phyloP scores from a whole-genome alignment of 495 filamentous ascomycete species.

The Lepraria neglecta region DNA sequence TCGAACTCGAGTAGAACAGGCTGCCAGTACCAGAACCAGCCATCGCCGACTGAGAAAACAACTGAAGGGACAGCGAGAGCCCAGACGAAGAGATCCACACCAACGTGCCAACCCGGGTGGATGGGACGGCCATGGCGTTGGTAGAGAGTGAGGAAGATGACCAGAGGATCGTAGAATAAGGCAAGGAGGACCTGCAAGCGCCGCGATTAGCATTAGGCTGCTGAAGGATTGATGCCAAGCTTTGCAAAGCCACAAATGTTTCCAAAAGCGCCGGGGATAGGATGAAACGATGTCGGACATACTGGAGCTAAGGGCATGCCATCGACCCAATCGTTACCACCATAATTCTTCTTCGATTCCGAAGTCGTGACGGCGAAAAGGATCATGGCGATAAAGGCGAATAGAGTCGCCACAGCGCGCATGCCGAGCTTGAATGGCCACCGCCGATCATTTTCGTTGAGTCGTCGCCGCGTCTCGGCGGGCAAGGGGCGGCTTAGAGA shows the following conservation, averaged over 20 bases:
- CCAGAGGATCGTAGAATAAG: conserved; percentile 25
- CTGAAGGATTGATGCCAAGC: not conserved
- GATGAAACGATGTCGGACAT: conserved; percentile 11
- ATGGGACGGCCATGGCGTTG: conserved; percentile 21
- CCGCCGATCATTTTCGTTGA: conserved; percentile 22
- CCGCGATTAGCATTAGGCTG: not conserved
- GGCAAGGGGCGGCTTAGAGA: conserved; percentile 12
- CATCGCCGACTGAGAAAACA: conserved; percentile 26
- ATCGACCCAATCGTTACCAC: conserved; percentile 28
- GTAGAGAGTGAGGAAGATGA: conserved; percentile 23
- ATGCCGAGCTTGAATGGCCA: conserved; percentile 26
- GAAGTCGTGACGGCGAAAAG: conserved; percentile 25
- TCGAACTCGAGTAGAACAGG: conserved; percentile 20
- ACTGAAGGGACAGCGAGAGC: conserved; percentile 25
- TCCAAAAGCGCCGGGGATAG: not conserved
- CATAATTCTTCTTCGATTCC: conserved; percentile 18
- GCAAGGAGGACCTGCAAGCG: conserved; percentile 25
- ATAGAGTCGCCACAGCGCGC: conserved; percentile 23
- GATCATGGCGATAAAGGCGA: conserved; percentile 28
- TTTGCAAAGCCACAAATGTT: not conserved
- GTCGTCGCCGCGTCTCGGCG: conserved; percentile 17
- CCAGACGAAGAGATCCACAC: conserved; percentile 27
- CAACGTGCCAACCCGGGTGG: conserved; percentile 26
- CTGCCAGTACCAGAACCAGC: conserved; percentile 30
- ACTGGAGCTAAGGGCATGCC: conserved; percentile 27